Evolutionary conservation across 225 moss, liverwort and hornwort species (phyloP), one percentile per base, ranked within the genome.

Genomic region (Thuidium tamariscinum): DNA sequence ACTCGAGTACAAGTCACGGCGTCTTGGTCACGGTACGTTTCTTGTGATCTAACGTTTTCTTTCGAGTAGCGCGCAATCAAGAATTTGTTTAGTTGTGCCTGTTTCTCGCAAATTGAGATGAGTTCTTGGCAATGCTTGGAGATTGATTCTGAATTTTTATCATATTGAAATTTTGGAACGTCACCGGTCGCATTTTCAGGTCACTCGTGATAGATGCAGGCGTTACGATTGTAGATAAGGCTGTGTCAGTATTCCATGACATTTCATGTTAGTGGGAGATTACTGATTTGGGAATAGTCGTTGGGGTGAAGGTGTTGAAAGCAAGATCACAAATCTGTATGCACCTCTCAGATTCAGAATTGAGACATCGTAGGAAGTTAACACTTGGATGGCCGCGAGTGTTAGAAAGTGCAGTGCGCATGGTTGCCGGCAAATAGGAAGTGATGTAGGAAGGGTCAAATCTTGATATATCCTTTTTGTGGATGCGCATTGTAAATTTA

Each of bases 21-120:
- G 76, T 93, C 80, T 88, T 90, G 39, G 69, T 66, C 66, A 81
- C 84, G 89, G 93, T 93, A 77, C 74, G 37, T 80, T 89, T 39
- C 84, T 83, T 88, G 49, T 41, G 46, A 74, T 32, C 46, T 3
- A 46, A 23, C 22, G 46, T 34, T 34, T 85, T 64, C 22, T 75
- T 56, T 52, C 39, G 55, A 66, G n/a, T 9, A 29, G 10, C 22
- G 42, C 56, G 15, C 27, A 26, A 67, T 83, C 54, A 79, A 81
- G 71, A 81, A 42, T 72, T 60, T 57, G 59, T 57, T 56, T 37
- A 30, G 54, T 42, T 85, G 63, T 70, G 18, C 30, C 27, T 25
- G 46, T 49, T 83, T 82, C 22, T 80, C 49, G 56, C 44, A 30
- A 49, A 83, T 59, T 59, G 64, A 44, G 88, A 79, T 16, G 74